A percentile compares a stretch with the other conserved stretches of the same genome.
phyloP scores from a whole-genome alignment of 331 rosid species.

The Prunus yedoensis region DNA sequence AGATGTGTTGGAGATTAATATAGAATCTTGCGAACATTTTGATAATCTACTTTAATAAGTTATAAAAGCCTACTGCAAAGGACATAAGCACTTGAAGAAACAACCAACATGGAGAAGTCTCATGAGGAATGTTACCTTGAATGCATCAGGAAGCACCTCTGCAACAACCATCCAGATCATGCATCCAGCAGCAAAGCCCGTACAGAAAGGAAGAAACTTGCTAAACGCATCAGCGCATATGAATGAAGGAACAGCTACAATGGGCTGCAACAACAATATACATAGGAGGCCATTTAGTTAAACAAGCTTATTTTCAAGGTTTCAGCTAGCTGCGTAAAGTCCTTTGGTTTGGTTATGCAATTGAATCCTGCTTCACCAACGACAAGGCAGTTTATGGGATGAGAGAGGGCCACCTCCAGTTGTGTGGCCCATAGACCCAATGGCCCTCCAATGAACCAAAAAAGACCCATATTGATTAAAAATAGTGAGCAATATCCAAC shows the following conservation, averaged over 20 bases:
- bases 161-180: slow-evolving; percentile 99
- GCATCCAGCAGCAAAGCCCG: slow-evolving; percentile 99
- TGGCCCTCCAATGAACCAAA: neutral
- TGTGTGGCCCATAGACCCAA: neutral
- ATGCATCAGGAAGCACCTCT: slow-evolving; percentile 98
- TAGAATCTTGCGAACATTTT: neutral
- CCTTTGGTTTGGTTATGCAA: neutral
- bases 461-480: neutral
- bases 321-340: neutral
- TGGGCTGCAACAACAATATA: slow-evolving; percentile 65
- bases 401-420: neutral
- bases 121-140: slow-evolving; percentile 57
- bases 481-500: neutral
- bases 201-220: slow-evolving; percentile 94
- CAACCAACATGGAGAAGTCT: neutral
- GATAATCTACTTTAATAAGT: neutral
- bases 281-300: slow-evolving; percentile 12
- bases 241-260: slow-evolving; percentile 98
- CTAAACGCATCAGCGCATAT: slow-evolving; percentile 96
- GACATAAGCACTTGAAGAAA: neutral
- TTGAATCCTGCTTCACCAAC: neutral
- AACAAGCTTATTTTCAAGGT: slow-evolving; percentile 1
- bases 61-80: neutral
- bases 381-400: neutral
- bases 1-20: slow-evolving; percentile 13